Evolutionary conservation across 2,329 filamentous ascomycete genomes (phyloP).

Genomic region (Fusarium chlamydosporum): DNA sequence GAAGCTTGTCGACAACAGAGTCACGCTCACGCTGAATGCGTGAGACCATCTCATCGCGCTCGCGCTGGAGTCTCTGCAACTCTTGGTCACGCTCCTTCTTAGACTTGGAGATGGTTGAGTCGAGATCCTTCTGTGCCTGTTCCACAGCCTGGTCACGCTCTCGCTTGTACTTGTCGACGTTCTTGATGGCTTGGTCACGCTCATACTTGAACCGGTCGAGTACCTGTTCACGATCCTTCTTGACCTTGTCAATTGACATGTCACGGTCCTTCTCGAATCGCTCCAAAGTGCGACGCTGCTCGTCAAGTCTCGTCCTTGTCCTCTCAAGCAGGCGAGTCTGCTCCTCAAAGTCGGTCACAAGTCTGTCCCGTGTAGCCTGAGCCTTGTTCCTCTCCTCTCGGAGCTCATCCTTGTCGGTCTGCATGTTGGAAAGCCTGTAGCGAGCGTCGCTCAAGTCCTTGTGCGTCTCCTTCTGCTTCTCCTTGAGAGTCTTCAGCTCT

Average conservation of each 20-base stretch:
- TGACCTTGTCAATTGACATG: slow-evolving; percentile 39
- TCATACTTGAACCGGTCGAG: slow-evolving; percentile 39
- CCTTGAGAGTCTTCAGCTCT: slow-evolving; percentile 42
- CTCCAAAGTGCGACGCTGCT: slow-evolving; percentile 42
- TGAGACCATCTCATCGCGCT: slow-evolving; percentile 40
- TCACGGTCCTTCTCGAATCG: slow-evolving; percentile 43
- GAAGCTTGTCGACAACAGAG: slow-evolving; percentile 34
- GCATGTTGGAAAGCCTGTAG: slow-evolving; percentile 41
- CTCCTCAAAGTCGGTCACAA: slow-evolving; percentile 41
- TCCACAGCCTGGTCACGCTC: slow-evolving; percentile 42
- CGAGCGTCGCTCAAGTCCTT: slow-evolving; percentile 49
- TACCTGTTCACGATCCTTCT: slow-evolving; percentile 39
- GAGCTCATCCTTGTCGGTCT: slow-evolving; percentile 50
- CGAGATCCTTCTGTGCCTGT: slow-evolving; percentile 40
- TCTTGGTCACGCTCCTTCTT: slow-evolving; percentile 43
- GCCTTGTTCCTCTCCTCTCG: slow-evolving; percentile 47
- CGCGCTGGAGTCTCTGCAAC: slow-evolving; percentile 32
- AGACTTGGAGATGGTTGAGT: slow-evolving; percentile 29
- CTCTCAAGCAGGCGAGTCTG: slow-evolving; percentile 36
- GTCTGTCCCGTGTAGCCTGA: slow-evolving; percentile 42
- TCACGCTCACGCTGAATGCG: slow-evolving; percentile 45
- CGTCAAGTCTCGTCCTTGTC: slow-evolving; percentile 39
- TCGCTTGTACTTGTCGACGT: slow-evolving; percentile 42
- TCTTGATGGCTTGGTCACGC: slow-evolving; percentile 37
- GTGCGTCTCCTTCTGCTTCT: slow-evolving; percentile 43